Conservation (phyloP, 495 filamentous ascomycete genomes). For the Terfezia boudieri region DNA sequence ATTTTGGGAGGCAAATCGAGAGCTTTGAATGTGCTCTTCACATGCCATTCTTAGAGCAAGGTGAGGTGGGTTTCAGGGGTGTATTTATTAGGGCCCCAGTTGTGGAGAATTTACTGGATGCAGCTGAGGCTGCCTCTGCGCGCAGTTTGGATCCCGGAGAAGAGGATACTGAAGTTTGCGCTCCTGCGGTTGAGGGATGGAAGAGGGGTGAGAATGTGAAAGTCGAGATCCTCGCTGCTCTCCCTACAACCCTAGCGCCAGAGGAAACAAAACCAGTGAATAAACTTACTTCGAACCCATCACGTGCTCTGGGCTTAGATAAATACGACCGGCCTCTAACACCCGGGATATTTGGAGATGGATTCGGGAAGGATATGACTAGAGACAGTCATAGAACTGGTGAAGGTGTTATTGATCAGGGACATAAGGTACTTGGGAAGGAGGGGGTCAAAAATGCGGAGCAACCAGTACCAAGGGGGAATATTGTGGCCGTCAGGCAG, state of each 20-base stretch:
- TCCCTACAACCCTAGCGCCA: slow-evolving; percentile 14
- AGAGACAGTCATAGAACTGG: slow-evolving; percentile 22
- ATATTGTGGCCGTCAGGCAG: slow-evolving; percentile 78
- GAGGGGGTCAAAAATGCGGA: not conserved
- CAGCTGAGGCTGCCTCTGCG: slow-evolving; percentile 20
- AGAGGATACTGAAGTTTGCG: not conserved
- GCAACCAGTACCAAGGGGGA: slow-evolving; percentile 24
- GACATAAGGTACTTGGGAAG: not conserved
- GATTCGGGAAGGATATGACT: slow-evolving; percentile 3
- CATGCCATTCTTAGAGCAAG: slow-evolving; percentile 42
- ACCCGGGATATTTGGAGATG: not conserved
- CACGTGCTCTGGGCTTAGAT: not conserved
- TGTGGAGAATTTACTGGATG: slow-evolving; percentile 57
- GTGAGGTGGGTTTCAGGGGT: slow-evolving; percentile 37
- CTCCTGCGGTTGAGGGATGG: slow-evolving; percentile 5
- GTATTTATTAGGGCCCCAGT: slow-evolving; percentile 92
- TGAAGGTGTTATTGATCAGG: slow-evolving; percentile 14
- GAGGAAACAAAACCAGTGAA: not conserved
- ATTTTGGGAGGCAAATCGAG: slow-evolving; percentile 85
- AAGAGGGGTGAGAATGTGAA: slow-evolving; percentile 25
- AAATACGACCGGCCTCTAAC: not conserved
- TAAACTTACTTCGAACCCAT: not conserved
- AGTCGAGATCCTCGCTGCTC: slow-evolving; percentile 29
- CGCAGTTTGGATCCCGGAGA: slow-evolving; percentile 18
- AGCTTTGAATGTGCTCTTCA: slow-evolving; percentile 55